A percentile compares a stretch with the other conserved stretches of the same genome.
These are phyloP conservation scores for Sedum album DNA, from an alignment of 164 flowering plant genomes.

Conservation along the genomic window DNA sequence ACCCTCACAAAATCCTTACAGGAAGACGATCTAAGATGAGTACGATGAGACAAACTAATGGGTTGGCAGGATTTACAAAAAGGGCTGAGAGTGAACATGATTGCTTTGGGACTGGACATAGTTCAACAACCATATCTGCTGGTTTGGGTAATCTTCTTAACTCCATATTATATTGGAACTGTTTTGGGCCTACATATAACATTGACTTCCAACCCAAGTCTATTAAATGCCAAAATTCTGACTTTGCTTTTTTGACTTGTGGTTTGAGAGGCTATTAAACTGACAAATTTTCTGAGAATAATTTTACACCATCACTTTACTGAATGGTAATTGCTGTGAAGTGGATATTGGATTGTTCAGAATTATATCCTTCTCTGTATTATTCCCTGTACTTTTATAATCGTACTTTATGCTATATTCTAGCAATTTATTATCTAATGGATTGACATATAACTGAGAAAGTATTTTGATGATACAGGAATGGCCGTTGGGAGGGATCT, in stretches of 20 bases:
- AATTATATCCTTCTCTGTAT: no score
- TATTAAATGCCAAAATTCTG: not conserved
- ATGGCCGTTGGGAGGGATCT: slow-evolving; percentile 97
- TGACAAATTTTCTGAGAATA: not conserved
- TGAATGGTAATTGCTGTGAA: not conserved
- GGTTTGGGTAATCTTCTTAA: slow-evolving; percentile 52
- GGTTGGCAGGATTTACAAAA: slow-evolving; percentile 86
- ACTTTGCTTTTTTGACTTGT: not conserved
- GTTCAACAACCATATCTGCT: slow-evolving; percentile 94
- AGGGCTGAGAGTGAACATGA: slow-evolving; percentile 90
- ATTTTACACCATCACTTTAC: no score
- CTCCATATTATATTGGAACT: not conserved
- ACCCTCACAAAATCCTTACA: slow-evolving; percentile 28
- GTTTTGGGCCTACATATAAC: not conserved
- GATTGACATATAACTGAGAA: not conserved
- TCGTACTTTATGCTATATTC: not conserved
- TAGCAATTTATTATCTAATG: no score
- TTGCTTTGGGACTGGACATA: slow-evolving; percentile 90
- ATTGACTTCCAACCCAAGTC: not conserved
- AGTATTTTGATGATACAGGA: slow-evolving; percentile 35
- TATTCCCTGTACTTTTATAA: not conserved
- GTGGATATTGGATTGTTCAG: no score
- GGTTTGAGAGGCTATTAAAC: not conserved
- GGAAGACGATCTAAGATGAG: slow-evolving; percentile 83
- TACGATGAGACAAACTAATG: slow-evolving; percentile 83